Evolutionary conservation across 495 filamentous ascomycete genomes (phyloP).

Genomic region (Aspergillus asperescens): DNA sequence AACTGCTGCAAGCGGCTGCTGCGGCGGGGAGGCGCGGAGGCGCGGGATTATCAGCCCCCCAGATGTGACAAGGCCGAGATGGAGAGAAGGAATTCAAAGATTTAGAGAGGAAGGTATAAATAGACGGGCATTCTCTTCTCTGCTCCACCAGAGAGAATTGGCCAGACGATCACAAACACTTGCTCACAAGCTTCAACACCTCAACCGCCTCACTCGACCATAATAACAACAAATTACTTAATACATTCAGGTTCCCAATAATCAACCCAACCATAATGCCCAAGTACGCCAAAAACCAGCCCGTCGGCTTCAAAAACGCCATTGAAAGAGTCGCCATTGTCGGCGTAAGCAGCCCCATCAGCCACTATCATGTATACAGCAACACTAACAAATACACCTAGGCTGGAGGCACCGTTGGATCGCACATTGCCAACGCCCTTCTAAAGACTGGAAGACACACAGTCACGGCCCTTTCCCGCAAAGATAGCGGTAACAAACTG

Average conservation of each 20-base stretch:
- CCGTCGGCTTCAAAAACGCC: slow-evolving; percentile 36
- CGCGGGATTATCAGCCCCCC: background rate
- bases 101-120: slow-evolving; percentile 16
- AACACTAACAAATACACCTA: slow-evolving; percentile 22
- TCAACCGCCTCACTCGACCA: slow-evolving; percentile 2
- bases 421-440: slow-evolving; percentile 44
- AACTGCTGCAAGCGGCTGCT: slow-evolving; percentile 20
- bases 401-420: slow-evolving; percentile 56
- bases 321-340: slow-evolving; percentile 47
- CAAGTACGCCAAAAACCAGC: slow-evolving; percentile 34
- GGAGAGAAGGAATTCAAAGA: background rate
- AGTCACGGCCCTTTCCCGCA: slow-evolving; percentile 50
- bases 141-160: background rate
- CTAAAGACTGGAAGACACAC: slow-evolving; percentile 47
- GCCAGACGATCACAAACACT: slow-evolving; percentile 4
- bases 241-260: background rate
- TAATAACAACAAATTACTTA: background rate
- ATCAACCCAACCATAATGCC: slow-evolving; percentile 16
- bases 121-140: slow-evolving; percentile 13
- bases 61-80: background rate
- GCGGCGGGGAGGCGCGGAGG: slow-evolving; percentile 15
- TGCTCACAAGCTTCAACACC: slow-evolving; percentile 9
- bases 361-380: slow-evolving; percentile 2
- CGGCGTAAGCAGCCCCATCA: slow-evolving; percentile 32
- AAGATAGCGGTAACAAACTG: slow-evolving; percentile 32